These are phyloP conservation scores for Lonicera japonica DNA, from an alignment of 129 eudicot species.

Conservation along the genomic window DNA sequence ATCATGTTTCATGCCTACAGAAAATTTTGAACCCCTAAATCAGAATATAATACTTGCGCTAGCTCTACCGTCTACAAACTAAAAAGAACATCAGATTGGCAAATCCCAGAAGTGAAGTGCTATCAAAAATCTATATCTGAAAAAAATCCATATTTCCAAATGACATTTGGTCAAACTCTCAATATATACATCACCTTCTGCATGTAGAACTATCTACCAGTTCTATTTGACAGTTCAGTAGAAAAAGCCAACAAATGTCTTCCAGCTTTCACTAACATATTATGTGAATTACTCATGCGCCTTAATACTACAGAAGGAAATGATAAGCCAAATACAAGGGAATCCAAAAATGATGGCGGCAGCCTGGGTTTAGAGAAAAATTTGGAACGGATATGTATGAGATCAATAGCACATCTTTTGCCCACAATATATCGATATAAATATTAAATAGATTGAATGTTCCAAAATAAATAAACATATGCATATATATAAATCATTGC, in stretches of 20 bases:
- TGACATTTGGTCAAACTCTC: no score
- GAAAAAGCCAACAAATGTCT: no score
- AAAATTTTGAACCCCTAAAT: not conserved
- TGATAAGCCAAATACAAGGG: no score
- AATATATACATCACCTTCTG: no score
- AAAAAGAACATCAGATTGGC: not conserved
- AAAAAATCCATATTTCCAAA: no score
- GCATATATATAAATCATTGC: not conserved
- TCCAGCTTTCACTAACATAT: not conserved
- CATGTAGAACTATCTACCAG: no score
- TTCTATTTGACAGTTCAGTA: no score
- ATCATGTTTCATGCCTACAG: not conserved
- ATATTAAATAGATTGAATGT: not conserved
- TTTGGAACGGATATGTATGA: not conserved
- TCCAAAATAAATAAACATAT: not conserved
- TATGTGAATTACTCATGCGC: not conserved
- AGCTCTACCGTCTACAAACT: not conserved
- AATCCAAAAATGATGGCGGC: no score
- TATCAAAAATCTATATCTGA: not conserved
- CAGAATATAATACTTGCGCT: not conserved
- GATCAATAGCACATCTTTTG: not conserved
- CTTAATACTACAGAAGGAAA: no score
- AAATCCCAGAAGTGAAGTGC: not conserved
- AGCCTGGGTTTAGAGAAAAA: not conserved
- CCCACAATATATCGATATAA: no score